Percentiles rank a stretch among this genome's conserved stretches.
Conservation (phyloP, 257 asterid genomes). For the Solanum chiquidenum region DNA sequence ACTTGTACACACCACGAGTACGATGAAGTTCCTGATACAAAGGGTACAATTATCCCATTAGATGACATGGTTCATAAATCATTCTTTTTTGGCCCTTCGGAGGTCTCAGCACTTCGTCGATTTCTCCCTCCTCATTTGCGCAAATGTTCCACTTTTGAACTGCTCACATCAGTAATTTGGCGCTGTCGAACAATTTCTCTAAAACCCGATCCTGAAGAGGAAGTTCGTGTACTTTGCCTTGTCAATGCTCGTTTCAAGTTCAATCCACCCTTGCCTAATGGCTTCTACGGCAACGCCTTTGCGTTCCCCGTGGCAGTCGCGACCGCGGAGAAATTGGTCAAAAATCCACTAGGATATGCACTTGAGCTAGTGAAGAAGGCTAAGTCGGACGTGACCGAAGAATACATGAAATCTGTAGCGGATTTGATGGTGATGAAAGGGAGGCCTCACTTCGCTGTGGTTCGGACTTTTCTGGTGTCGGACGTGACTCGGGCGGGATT, state of each 20-base stretch:
- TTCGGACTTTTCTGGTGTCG: slow-evolving; percentile 28
- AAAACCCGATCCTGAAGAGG: slow-evolving; percentile 17
- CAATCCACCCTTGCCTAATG: slow-evolving; percentile 10
- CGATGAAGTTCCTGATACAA: slow-evolving; percentile 36
- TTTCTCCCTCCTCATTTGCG: slow-evolving; percentile 25
- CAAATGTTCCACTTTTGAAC: slow-evolving; percentile 22
- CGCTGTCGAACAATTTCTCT: slow-evolving; percentile 20
- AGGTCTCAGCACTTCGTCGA: slow-evolving; percentile 35
- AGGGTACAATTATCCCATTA: slow-evolving; percentile 29
- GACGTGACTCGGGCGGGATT: slow-evolving; percentile 37
- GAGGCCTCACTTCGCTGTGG: slow-evolving; percentile 25
- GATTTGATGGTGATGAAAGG: slow-evolving; percentile 21
- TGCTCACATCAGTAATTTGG: slow-evolving; percentile 24
- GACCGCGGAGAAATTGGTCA: slow-evolving; percentile 10
- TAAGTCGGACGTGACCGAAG: slow-evolving; percentile 12
- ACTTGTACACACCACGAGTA: slow-evolving; percentile 39
- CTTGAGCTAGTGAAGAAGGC: slow-evolving; percentile 16
- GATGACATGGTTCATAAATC: slow-evolving; percentile 34
- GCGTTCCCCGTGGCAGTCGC: slow-evolving; percentile 21
- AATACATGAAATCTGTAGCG: slow-evolving; percentile 25
- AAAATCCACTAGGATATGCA: slow-evolving; percentile 19
- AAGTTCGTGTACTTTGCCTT: slow-evolving; percentile 13
- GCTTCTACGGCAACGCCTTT: slow-evolving; percentile 29
- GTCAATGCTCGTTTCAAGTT: slow-evolving; percentile 13
- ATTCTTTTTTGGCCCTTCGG: slow-evolving; percentile 37